Base-by-base conservation (phyloP, 106 monocot genomes). In the Alisma plantagoaquatica region DNA sequence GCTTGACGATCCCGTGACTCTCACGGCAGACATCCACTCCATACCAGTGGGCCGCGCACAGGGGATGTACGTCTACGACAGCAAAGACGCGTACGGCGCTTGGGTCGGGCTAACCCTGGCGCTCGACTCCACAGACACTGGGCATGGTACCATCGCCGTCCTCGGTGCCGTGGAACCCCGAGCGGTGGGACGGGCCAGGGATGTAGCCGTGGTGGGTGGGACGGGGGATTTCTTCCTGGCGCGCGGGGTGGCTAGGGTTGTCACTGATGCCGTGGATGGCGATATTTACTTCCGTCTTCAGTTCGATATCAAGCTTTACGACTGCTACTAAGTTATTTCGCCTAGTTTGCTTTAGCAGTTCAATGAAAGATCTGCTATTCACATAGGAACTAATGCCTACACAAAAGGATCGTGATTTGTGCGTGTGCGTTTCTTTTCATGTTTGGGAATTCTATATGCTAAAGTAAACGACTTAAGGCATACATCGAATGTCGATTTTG, bases 171-270 rank as follows among this genome's bases (percentile, higher is more conserved):
- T 76, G n/a, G n/a, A n/a, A n/a, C n/a, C n/a, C 29, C 76, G 68
- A 3, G 11, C 76, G 29, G 56, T 73, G 76, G 61, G 73, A 46
- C 56, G 18, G 63, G 43, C 69, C 3, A 68, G 81, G 61, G 69
- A 72, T 2, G 25, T 81, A 0, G 68, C 81, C 10, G 63, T 53
- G 17, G 81, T 76, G 10, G 81, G 81, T 15, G 81, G 81, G 2
- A 81, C 75, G 0, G 81, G 81, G 9, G 76, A 82, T 26, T 82
- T 76, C 72, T 73, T 82, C 67, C 69, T 82, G 81, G n/a, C 54
- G 0, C 31, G 81, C 14, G 76, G 81, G 33, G 29, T 76, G 8
- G 81, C 76, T 4, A 81, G 75, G 30, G 9, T 81, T 18, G 42
- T 12, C 15, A 76, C 81, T 3, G 76, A 72, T 32, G 71, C 81